A percentile compares a stretch with the other conserved stretches of the same genome.
These are phyloP conservation scores for Candida pseudofarinosa DNA, from an alignment of 805 yeast species.

Conservation along the genomic window DNA sequence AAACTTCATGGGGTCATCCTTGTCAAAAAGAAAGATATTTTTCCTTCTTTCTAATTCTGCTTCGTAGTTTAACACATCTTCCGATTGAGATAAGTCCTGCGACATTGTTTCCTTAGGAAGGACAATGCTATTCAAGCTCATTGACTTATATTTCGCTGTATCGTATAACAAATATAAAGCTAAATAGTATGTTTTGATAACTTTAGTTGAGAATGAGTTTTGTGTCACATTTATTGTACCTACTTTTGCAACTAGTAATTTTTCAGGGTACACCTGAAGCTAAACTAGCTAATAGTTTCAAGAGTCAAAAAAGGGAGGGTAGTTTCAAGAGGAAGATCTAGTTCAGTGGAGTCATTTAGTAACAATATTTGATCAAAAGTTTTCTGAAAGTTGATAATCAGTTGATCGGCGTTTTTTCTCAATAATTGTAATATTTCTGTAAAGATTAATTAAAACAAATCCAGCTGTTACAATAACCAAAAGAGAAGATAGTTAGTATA, in stretches of 20 bases:
- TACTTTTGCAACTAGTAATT: background rate
- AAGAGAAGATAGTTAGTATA: too few relatives aligned
- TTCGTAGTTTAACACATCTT: background rate
- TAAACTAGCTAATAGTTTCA: too few relatives aligned
- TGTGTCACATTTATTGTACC: background rate
- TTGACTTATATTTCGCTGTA: background rate
- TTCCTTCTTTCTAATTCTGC: background rate
- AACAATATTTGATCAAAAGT: too few relatives aligned
- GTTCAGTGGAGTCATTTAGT: too few relatives aligned
- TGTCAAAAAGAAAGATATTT: background rate
- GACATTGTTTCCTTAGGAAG: background rate
- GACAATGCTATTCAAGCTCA: background rate
- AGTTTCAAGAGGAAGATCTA: too few relatives aligned
- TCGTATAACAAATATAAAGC: background rate
- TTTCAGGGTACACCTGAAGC: background rate
- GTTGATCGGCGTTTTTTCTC: too few relatives aligned
- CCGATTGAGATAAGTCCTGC: background rate
- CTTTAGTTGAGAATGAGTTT: background rate
- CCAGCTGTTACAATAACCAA: too few relatives aligned
- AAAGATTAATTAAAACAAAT: too few relatives aligned
- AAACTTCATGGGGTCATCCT: conserved; percentile 13
- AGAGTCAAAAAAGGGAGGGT: too few relatives aligned
- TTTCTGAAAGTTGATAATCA: too few relatives aligned
- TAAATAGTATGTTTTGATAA: background rate
- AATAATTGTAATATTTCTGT: too few relatives aligned